Percentiles rank a stretch among this genome's conserved stretches.
These are phyloP conservation scores for Lactarius tabidus DNA, from an alignment of 768 basidiomycete genomes.

Conservation along the genomic window DNA sequence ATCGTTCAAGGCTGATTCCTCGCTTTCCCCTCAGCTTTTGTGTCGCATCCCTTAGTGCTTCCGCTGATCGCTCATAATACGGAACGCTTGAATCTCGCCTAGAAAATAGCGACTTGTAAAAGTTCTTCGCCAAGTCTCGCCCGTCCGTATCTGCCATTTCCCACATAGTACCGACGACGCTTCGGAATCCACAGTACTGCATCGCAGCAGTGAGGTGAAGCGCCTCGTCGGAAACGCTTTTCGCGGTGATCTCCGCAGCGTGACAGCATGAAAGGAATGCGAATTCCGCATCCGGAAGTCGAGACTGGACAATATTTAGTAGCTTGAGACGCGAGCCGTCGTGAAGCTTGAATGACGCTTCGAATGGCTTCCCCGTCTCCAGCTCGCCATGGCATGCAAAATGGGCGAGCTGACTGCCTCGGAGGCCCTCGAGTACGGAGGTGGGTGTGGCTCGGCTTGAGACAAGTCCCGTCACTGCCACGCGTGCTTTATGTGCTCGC, in stretches of 20 bases:
- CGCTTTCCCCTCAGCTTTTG: conserved; percentile 10
- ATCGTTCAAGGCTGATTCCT: conserved; percentile 6
- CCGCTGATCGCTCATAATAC: conserved; percentile 1
- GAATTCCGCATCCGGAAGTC: not conserved
- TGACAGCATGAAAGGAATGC: conserved; percentile 18
- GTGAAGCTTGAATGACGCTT: conserved; percentile 1
- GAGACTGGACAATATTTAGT: conserved; percentile 1
- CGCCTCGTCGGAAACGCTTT: conserved; percentile 9
- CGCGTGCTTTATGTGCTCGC: not conserved
- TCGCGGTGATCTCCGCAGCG: not conserved
- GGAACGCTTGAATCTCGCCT: not conserved
- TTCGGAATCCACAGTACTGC: conserved; percentile 21
- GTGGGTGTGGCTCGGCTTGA: not conserved
- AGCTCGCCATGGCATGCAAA: conserved; percentile 13
- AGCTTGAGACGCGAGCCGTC: not conserved
- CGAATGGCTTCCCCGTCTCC: not conserved
- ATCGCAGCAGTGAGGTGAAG: conserved; percentile 22
- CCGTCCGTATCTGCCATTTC: conserved; percentile 23
- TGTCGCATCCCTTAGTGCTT: conserved; percentile 5
- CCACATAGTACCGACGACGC: conserved; percentile 10
- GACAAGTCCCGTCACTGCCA: not conserved
- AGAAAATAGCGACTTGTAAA: conserved; percentile 10
- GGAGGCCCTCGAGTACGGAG: not conserved
- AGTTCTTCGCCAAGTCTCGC: conserved; percentile 5
- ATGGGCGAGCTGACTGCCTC: not conserved